Percentiles rank a stretch among this genome's conserved stretches.
Evolutionary conservation across 495 filamentous ascomycete species (phyloP).

Genomic region (Immersiella caudata): DNA sequence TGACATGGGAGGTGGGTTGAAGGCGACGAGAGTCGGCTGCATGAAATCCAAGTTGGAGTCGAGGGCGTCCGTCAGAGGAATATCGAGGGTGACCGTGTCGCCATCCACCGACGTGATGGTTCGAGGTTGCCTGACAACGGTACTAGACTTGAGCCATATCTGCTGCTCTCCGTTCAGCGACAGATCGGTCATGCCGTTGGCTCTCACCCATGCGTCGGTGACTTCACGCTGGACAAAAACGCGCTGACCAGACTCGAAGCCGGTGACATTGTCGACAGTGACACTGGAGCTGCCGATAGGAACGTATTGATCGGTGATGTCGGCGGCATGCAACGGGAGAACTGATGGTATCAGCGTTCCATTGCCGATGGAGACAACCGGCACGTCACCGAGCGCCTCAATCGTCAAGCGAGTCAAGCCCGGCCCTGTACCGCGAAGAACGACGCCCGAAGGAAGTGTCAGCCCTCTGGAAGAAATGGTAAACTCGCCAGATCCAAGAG

Average conservation of each 20-base stretch:
- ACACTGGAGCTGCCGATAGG: constrained; percentile 17
- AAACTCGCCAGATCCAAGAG: constrained; percentile 21
- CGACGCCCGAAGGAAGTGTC: constrained; percentile 17
- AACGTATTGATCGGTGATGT: constrained; percentile 24
- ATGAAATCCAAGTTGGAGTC: constrained; percentile 18
- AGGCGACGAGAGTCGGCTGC: constrained; percentile 18
- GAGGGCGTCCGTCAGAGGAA: constrained; percentile 25
- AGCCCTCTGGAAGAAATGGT: constrained; percentile 18
- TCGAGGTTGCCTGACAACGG: constrained; percentile 20
- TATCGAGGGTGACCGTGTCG: constrained; percentile 19
- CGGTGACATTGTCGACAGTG: constrained; percentile 22
- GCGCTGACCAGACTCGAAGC: constrained; percentile 18
- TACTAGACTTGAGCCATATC: constrained; percentile 22
- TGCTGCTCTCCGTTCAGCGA: constrained; percentile 9
- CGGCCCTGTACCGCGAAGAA: constrained; percentile 20
- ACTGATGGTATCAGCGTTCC: not conserved
- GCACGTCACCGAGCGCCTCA: not conserved
- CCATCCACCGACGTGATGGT: constrained; percentile 15
- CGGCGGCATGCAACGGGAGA: constrained; percentile 2
- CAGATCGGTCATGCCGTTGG: constrained; percentile 26
- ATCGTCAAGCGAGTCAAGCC: constrained; percentile 9
- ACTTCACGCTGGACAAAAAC: constrained; percentile 19
- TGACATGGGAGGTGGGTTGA: not conserved
- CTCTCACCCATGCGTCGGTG: constrained; percentile 22
- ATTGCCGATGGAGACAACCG: not conserved